Base-by-base conservation (phyloP, 1,139 yeast species). In the Suhomyces panamericanus region DNA sequence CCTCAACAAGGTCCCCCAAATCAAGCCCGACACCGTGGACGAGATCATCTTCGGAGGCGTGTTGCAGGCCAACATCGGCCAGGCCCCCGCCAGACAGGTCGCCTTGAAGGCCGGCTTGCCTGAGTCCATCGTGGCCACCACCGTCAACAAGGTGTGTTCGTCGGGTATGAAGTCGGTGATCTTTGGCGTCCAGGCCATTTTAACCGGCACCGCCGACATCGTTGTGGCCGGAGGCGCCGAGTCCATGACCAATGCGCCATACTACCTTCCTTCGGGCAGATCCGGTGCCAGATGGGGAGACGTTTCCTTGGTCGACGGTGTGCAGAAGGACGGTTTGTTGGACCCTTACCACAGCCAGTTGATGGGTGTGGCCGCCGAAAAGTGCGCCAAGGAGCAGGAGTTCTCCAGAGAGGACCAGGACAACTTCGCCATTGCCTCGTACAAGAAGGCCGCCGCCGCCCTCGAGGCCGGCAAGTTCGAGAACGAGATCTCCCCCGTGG, bases 211-310 rank as follows among this genome's bases (percentile, higher is more conserved):
- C 54, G 96, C 96, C 44, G 97, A 90, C 60, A 83, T 93, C 54
- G 95, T 91, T 38, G 87, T 93, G 56, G 95, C 93, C 42, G 99
- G 98, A 58, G 99, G 99, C 62, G 95, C 96, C 52, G 99, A 93
- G 73, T 86, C 96, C 50, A 93, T 93, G 99, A 78, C 96, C 52
- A 93, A 93, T 65, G 83, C 91, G 36, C 99, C 99, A 48, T 93
- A 93, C 77, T 93, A 93, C 67, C 63, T 89, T 48, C 96, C 96
- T 49, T 63, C 81, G 48, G 91, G 91, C 38, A 86, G 99, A 73
- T 63, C 75, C 40, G 98, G 98, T 56, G 83, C 90, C 57, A 85
- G 93, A 74, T 93, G 83, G 61, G 98, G 99, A 56, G 93, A 88
- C 53, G 70, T 82, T 43, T 62, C 77, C 28, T 58, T 91, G 54